Base-by-base conservation (phyloP, 257 asterid species). In the Solanum megistacrolobum region DNA sequence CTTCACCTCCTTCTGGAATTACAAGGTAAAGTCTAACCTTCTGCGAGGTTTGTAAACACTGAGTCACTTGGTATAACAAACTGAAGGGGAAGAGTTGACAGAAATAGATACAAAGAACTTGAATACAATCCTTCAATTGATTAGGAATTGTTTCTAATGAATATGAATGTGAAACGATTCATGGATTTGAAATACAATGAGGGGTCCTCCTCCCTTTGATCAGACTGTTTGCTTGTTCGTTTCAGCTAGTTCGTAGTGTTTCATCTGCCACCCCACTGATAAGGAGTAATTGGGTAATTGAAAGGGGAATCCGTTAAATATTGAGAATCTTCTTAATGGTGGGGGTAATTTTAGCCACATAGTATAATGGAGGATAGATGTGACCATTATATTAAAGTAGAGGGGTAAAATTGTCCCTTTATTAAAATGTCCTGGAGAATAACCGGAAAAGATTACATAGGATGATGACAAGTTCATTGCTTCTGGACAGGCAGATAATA, bases 1-100 rank as follows among this genome's bases (percentile, higher is more conserved):
- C 88, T 94, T 93, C 92, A 94, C 95, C 78, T 94, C 96, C 88
- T 94, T 94, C 87, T 94, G 96, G 96, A 94, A 94, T 88, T 94
- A 94, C 93, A 94, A 94, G 95, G 96, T 94, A 90, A 88, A 23
- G 69, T 82, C 23, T 82, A 18, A 48, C 29, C 43, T 66, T 5
- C 32, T 31, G 39, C 16, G 38, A 31, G 86, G 39, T 27, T 82
- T 48, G 20, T 23, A 23, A 25, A 23, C 20, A n/a, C 55, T 38
- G 27, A 76, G 55, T 76, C 3, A 23, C 41, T 81, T 48, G 29
- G 85, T 10, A 29, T 31, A 46, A 76, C 83, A 76, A 76, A 38
- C 75, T 76, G 34, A 38, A 76, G 55, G 34, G n/a, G 21, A 76
- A 76, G 20, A 38, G 58, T 36, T n/a, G 32, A 75, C 31, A 76